Evolutionary conservation across 768 basidiomycete genomes (phyloP), one percentile per base, ranked within the genome.

Genomic region (Lentinula guzmanii): DNA sequence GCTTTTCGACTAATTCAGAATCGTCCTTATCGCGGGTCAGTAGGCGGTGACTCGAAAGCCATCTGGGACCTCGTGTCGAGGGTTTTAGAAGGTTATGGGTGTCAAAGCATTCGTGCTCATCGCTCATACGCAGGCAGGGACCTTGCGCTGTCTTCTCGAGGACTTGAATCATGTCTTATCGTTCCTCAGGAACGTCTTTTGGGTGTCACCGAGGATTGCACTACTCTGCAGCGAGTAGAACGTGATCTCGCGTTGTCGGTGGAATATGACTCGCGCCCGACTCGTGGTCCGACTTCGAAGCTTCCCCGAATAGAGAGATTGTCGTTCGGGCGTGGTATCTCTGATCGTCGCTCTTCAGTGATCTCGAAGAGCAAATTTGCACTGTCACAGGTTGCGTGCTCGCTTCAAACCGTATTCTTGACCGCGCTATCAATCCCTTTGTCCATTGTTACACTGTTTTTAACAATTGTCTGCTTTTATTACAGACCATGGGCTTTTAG

Each of bases 51-150:
- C 13, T 13, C 37, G 37, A 52, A 34, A 52, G 37, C 35, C 46
- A 59, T 59, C 18, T 59, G 58, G 58, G 58, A 59, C n/a, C 58
- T 59, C 13, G 58, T 59, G 8, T 59, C 58, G 28, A 33, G n/a
- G 2, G 58, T 59, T 3, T 39, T 59, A 33, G 58, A 51, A n/a
- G 45, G 18, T 3, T 59, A 34, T 28, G 58, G 58, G 10, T 59
- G 58, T 51, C 45, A 59, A 21, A 42, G 28, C 43, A 16, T 58
- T 46, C 43, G 18, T 18, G 34, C 28, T 24, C 33, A 16, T 48
- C 46, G 21, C 46, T 9, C 31, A 7, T 9, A 21, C 28, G 28
- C 9, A 16, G 52, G 7, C 16, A 53, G 33, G 15, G 5, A 5
- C 18, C 18, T 53, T 16, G 15, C 16, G 24, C 51, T 15, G 18